Evolutionary conservation across 768 basidiomycete species (phyloP), one percentile per base, ranked within the genome.

Genomic region (Tricholomella constricta): DNA sequence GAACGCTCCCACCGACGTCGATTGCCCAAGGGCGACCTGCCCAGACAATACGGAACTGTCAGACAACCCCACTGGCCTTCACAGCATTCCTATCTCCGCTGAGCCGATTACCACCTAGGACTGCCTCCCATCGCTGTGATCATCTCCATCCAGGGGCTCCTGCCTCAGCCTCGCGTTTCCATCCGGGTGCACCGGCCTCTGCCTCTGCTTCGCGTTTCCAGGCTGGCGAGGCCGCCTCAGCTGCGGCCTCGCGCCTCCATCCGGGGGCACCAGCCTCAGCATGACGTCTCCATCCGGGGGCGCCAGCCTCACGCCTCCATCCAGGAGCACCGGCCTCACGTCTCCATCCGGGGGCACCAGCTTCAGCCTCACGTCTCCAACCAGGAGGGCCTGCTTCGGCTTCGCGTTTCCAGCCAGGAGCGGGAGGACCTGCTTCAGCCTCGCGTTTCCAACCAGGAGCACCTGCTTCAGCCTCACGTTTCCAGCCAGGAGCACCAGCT

Each of bases 201-300:
- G 61, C 51, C 43, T 59, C 55, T 10, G 57, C 58, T 26, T 58
- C 62, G 2, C 60, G 58, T 36, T 49, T 62, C 63, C 62, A 65
- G 4, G 27, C 45, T 2, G 59, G 48, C 20, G 54, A 44, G 8
- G n/a, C n/a, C n/a, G n/a, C n/a, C n/a, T 25, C 27, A 9, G 49
- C 31, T 40, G 22, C 44, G 1, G 59, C 54, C 26, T 57, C 62
- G 2, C 60, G 58, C 27, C 51, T 62, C 63, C 62, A n/a, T n/a
- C n/a, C n/a, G n/a, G n/a, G n/a, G n/a, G n/a, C n/a, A n/a, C n/a
- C 22, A 6, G 10, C 38, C 6, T 40, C 20, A 7, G 38, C 38
- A 4, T 22, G 17, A 22, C 41, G 20, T 19, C 15, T 27, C 44
- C 44, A 45, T 9, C 29, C 44, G 2, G 44, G 42, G 45, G 29